Percentiles rank a stretch among this genome's conserved stretches.
These are phyloP conservation scores for Penicillium crystallinum DNA, from an alignment of 495 filamentous ascomycete genomes.

Conservation along the genomic window DNA sequence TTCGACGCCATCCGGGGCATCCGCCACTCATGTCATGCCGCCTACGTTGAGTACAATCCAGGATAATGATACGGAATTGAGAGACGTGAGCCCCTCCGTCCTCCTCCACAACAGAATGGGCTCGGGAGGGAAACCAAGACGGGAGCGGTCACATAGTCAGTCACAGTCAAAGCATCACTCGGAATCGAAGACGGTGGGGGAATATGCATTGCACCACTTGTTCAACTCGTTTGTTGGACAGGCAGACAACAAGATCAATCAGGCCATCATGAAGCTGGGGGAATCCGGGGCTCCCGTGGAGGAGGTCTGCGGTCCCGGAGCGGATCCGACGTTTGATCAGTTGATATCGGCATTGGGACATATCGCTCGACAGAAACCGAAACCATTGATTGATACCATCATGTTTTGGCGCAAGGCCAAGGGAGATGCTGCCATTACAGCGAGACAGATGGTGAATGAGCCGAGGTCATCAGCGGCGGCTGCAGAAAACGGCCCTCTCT, in stretches of 20 bases:
- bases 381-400: slow-evolving; percentile 90
- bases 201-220: slow-evolving; percentile 93
- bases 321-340: slow-evolving; percentile 89
- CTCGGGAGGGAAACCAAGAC: slow-evolving; percentile 56
- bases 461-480: slow-evolving; percentile 41
- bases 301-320: slow-evolving; percentile 80
- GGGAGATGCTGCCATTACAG: slow-evolving; percentile 71
- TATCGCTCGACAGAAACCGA: slow-evolving; percentile 89
- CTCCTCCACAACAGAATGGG: slow-evolving; percentile 35
- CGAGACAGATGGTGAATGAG: slow-evolving; percentile 54
- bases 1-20: slow-evolving; percentile 19
- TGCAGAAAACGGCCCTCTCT: slow-evolving; percentile 35
- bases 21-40: slow-evolving; percentile 20
- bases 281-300: slow-evolving; percentile 79
- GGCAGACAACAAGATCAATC: slow-evolving; percentile 89
- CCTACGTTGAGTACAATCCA: slow-evolving; percentile 38
- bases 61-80: slow-evolving; percentile 28
- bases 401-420: slow-evolving; percentile 97
- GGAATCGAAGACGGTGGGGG: slow-evolving; percentile 84
- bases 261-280: slow-evolving; percentile 67
- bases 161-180: slow-evolving; percentile 75
- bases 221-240: slow-evolving; percentile 82
- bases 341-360: slow-evolving; percentile 88
- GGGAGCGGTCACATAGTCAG: slow-evolving; percentile 70
- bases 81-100: slow-evolving; percentile 22